Percentiles rank a stretch among this genome's conserved stretches.
Evolutionary conservation across 2,329 filamentous ascomycete genomes (phyloP).

Genomic region (Paracoccidioides lutzii): DNA sequence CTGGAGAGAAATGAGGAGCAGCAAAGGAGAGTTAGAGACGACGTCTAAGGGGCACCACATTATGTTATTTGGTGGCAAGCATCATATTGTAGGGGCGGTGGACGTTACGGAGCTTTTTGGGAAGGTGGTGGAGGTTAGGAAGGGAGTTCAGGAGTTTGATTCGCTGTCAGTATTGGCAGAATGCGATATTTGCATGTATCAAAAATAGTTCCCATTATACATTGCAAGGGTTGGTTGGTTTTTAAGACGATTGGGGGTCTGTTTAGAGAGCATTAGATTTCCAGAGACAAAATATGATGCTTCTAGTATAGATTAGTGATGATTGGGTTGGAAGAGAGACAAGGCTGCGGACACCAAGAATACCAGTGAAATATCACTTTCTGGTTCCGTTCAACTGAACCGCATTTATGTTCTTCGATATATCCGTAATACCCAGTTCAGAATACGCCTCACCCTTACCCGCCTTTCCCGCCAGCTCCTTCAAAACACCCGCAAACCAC

Average conservation of each 20-base stretch:
- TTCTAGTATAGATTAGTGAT: no score
- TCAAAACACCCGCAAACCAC: slow-evolving; percentile 49
- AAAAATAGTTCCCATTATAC: no score
- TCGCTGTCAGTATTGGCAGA: no score
- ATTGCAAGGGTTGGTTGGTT: no score
- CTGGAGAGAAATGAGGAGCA: slow-evolving; percentile 6
- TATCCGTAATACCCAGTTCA: not conserved
- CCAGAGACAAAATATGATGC: no score
- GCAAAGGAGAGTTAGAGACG: slow-evolving; percentile 4
- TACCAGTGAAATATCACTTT: not conserved
- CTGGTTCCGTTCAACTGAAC: not conserved
- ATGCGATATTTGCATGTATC: no score
- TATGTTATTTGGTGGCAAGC: slow-evolving; percentile 13
- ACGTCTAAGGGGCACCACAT: slow-evolving; percentile 11
- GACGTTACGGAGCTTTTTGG: slow-evolving; percentile 13
- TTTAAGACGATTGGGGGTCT: no score
- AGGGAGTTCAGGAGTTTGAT: not conserved
- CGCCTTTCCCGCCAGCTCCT: slow-evolving; percentile 42
- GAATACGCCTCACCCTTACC: slow-evolving; percentile 29
- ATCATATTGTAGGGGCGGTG: slow-evolving; percentile 10
- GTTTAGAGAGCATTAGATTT: no score
- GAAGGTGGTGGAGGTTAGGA: slow-evolving; percentile 6
- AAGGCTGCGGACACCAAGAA: no score
- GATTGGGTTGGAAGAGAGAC: no score
- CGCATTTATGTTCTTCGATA: not conserved